phyloP scores from a whole-genome alignment of 192 early-diverging fungal genomes.

The Jimgerdemannia lactiflua region DNA sequence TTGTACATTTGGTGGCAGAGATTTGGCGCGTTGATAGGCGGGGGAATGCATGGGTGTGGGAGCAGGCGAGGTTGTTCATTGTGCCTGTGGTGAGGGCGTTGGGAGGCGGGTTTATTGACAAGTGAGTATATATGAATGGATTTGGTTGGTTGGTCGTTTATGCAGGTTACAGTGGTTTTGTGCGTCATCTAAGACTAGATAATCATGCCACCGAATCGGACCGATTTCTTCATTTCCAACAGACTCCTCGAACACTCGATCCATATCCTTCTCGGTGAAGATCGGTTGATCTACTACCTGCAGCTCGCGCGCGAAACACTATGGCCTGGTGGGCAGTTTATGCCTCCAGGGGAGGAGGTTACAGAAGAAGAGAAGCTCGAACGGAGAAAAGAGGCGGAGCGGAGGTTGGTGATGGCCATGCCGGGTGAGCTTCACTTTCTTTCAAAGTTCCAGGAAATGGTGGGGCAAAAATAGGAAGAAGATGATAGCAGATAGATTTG shows the following conservation, averaged over 20 bases:
- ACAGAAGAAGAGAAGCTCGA: constrained; percentile 33
- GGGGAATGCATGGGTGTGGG: constrained; percentile 37
- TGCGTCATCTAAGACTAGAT: neutral
- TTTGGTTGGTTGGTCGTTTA: neutral
- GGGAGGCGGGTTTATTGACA: constrained; percentile 43
- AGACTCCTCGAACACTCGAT: constrained; percentile 48
- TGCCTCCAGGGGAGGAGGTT: constrained; percentile 29
- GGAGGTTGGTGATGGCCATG: constrained; percentile 31
- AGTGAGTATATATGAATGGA: constrained; percentile 26
- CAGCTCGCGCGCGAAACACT: constrained; percentile 41
- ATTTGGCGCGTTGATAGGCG: constrained; percentile 27
- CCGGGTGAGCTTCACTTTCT: constrained; percentile 28
- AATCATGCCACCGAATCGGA: too few species aligned
- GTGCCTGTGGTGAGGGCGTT: constrained; percentile 44
- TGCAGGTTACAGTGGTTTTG: neutral
- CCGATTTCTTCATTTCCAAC: neutral
- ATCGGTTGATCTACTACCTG: constrained; percentile 40
- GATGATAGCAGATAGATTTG: neutral
- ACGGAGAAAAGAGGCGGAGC: constrained; percentile 41
- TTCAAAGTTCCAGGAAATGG: neutral
- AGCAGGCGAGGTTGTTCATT: constrained; percentile 41
- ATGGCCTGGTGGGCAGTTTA: constrained; percentile 45
- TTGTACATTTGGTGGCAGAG: constrained; percentile 27
- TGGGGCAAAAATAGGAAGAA: too few species aligned
- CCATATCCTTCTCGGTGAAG: constrained; percentile 44